Evolutionary conservation across 495 filamentous ascomycete genomes (phyloP).

Genomic region (Aspergillus haitiensis): DNA sequence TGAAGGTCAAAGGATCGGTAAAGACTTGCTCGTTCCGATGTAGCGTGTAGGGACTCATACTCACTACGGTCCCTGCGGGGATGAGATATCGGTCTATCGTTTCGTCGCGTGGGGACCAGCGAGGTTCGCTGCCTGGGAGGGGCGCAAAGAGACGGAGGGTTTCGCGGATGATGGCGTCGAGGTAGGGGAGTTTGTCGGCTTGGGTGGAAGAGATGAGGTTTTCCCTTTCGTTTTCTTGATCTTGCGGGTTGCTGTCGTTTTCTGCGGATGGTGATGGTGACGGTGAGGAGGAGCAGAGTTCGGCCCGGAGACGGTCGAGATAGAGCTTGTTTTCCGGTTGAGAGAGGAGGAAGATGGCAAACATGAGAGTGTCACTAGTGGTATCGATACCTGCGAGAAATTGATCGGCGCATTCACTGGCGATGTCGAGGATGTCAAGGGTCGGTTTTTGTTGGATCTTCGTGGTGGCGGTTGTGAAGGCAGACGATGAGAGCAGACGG

Average conservation of each 20-base stretch:
- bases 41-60: conserved; percentile 60
- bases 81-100: conserved; percentile 42
- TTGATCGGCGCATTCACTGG: conserved; percentile 35
- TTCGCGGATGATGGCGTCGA: conserved; percentile 70
- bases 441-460: background rate
- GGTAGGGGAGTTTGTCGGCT: conserved; percentile 60
- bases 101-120: conserved; percentile 28
- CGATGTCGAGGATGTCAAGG: conserved; percentile 28
- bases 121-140: conserved; percentile 66
- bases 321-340: conserved; percentile 25
- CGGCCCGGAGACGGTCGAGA: conserved; percentile 29
- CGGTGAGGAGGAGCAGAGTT: conserved; percentile 21
- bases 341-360: conserved; percentile 36
- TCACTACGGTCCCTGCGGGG: conserved; percentile 60
- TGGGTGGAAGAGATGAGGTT: conserved; percentile 47
- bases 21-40: conserved; percentile 60
- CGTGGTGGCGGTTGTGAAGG: background rate
- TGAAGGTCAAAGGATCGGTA: conserved; percentile 52
- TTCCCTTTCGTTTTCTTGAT: background rate
- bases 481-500: conserved; percentile 1
- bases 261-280: background rate
- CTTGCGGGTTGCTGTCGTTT: background rate
- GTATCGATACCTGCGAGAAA: conserved; percentile 35
- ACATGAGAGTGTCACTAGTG: conserved; percentile 39
- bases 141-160: conserved; percentile 67